phyloP scores from a whole-genome alignment of 306 rosid genomes.

The Neltuma alba region DNA sequence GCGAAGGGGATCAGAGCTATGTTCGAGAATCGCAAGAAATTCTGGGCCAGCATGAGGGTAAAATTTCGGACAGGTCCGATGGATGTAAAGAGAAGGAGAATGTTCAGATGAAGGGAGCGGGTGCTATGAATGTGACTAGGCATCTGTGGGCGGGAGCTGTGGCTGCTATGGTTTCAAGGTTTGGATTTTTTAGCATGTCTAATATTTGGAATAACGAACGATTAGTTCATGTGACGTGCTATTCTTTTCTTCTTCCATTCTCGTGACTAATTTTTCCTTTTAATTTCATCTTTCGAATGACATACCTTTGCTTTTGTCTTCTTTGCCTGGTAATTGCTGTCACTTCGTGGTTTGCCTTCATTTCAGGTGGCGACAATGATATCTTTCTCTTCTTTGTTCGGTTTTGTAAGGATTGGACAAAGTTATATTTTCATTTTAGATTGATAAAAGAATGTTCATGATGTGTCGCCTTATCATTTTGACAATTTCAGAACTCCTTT shows the following conservation, averaged over 20 bases:
- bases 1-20: conserved; percentile 49
- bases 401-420: neutral
- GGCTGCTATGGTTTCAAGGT: conserved; percentile 99
- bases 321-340: neutral
- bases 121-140: conserved; percentile 79
- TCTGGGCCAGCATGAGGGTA: conserved; percentile 49
- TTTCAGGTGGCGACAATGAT: neutral
- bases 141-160: conserved; percentile 94
- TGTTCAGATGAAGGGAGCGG: conserved; percentile 45
- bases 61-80: conserved; percentile 30
- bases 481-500: neutral
- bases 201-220: conserved; percentile 1
- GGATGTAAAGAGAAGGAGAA: conserved; percentile 41
- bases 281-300: neutral
- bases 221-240: neutral
- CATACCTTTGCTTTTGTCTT: neutral
- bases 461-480: neutral
- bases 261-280: neutral
- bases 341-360: neutral
- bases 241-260: neutral
- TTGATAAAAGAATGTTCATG: neutral
- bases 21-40: conserved; percentile 50
- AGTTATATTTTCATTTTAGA: conserved; percentile 9
- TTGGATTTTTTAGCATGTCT: conserved; percentile 8
- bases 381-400: neutral